A percentile compares a stretch with the other conserved stretches of the same genome.
These are phyloP conservation scores for Oryza brachyantha DNA, from an alignment of 176 grass and related monocot genomes.

Conservation along the genomic window DNA sequence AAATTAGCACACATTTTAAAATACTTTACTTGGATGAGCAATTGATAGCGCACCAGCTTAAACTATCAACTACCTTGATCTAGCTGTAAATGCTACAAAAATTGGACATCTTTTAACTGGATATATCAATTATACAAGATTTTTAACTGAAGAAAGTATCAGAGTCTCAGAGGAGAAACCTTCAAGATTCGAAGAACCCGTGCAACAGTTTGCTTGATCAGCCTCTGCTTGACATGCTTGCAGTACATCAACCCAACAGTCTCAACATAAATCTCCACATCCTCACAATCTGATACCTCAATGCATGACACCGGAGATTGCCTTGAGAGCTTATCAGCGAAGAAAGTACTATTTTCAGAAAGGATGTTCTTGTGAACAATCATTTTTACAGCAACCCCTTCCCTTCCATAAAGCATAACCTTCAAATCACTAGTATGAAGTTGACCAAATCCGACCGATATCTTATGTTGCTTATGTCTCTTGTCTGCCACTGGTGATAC, in stretches of 20 bases:
- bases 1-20: slow-evolving; percentile 1
- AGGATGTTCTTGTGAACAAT: slow-evolving; percentile 74
- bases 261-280: slow-evolving; percentile 86
- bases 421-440: slow-evolving; percentile 65
- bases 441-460: slow-evolving; percentile 75
- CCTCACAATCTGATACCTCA: slow-evolving; percentile 74
- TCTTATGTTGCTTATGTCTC: slow-evolving; percentile 57
- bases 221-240: slow-evolving; percentile 75
- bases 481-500: slow-evolving; percentile 26
- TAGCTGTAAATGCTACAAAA: background rate
- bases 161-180: slow-evolving; percentile 34
- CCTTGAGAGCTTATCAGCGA: slow-evolving; percentile 58
- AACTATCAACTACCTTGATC: background rate
- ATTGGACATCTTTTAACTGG: background rate
- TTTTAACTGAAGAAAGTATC: background rate
- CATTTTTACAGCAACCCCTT: slow-evolving; percentile 69
- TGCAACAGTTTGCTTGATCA: slow-evolving; percentile 84
- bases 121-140: background rate
- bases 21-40: background rate
- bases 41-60: background rate
- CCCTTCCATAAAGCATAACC: slow-evolving; percentile 62
- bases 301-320: slow-evolving; percentile 55
- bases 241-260: slow-evolving; percentile 90
- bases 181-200: slow-evolving; percentile 75
- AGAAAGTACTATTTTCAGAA: slow-evolving; percentile 66